Evolutionary conservation across 2,329 filamentous ascomycete species (phyloP), one percentile per base, ranked within the genome.

Genomic region (Cytospora chrysosperma): DNA sequence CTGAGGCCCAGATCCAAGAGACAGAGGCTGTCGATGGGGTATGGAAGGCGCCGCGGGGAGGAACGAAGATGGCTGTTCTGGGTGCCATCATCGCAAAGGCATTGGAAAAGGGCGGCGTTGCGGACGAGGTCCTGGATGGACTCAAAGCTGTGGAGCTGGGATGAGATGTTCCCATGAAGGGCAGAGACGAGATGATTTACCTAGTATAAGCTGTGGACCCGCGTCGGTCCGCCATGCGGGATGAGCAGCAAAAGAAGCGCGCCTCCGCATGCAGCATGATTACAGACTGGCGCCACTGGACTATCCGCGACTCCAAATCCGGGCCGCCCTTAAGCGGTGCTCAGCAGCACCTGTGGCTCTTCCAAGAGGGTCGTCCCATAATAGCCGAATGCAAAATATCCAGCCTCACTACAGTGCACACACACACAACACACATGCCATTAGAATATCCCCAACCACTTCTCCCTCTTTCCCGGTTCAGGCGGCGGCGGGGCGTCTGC

Each of bases 31-130:
- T 81, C 26, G 88, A 90, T 64, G 89, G 91, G 2, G 91, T 97
- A 30, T 97, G 94, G 94, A 90, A 86, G 71, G 90, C 93, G 47
- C 90, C 91, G 34, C 77, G 93, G 34, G 94, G 94, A 47, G 94
- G 94, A 2, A 87, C 94, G 43, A 93, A 91, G 79, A 85, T 92
- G 70, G 81, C 78, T 5, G 80, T 95, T 21, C 78, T 98, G 68
- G 84, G 87, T 58, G 82, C 83, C 59, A 91, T 97, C 77, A 86
- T 96, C 65, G 86, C 89, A 73, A 86, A 88, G 73, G 90, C 93
- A 34, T 75, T 96, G 64, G 86, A 90, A 72, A 86, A 84, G 70
- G 90, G 90, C 0, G 92, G 93, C 37, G 89, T 97, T 30, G 92
- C 90, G 4, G 88, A 93, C 68, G 94, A 97, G 75, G 90, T 97